Percentiles rank a stretch among this genome's conserved stretches.
Evolutionary conservation across 2,329 filamentous ascomycete species (phyloP).

Genomic region (Phialophora chinensis): DNA sequence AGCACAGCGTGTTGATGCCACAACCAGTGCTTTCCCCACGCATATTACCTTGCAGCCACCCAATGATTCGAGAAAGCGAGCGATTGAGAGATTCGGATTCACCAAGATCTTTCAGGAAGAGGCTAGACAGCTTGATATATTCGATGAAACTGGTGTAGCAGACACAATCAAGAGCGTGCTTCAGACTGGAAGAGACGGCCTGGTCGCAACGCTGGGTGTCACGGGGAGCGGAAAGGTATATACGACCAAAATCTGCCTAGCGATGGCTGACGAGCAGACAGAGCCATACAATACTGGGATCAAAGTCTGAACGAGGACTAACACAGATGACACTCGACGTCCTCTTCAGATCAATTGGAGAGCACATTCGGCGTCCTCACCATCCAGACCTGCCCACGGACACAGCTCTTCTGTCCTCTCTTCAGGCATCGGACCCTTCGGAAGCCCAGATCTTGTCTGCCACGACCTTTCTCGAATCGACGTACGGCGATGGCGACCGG

Average conservation of each 20-base stretch:
- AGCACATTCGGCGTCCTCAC: conserved; percentile 70
- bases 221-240: conserved; percentile 95
- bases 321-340: conserved; percentile 91
- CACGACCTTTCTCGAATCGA: conserved; percentile 75
- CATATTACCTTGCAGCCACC: conserved; percentile 81
- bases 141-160: conserved; percentile 70
- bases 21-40: conserved; percentile 54
- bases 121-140: conserved; percentile 82
- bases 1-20: conserved; percentile 44
- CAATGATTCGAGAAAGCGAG: conserved; percentile 79
- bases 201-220: conserved; percentile 89
- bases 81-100: conserved; percentile 92
- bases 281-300: conserved; percentile 96
- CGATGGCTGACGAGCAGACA: conserved; percentile 47
- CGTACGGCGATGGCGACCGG: conserved; percentile 69
- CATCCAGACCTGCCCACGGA: conserved; percentile 55
- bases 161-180: conserved; percentile 75
- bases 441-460: conserved; percentile 80
- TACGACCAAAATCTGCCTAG: neutral
- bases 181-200: conserved; percentile 81
- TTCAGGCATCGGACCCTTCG: conserved; percentile 77
- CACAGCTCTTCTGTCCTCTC: conserved; percentile 71
- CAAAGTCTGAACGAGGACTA: conserved; percentile 81
- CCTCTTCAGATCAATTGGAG: conserved; percentile 79
- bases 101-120: conserved; percentile 91